These are phyloP conservation scores for Cyberlindnera xylosilytica DNA, from an alignment of 805 yeast genomes.

Conservation along the genomic window DNA sequence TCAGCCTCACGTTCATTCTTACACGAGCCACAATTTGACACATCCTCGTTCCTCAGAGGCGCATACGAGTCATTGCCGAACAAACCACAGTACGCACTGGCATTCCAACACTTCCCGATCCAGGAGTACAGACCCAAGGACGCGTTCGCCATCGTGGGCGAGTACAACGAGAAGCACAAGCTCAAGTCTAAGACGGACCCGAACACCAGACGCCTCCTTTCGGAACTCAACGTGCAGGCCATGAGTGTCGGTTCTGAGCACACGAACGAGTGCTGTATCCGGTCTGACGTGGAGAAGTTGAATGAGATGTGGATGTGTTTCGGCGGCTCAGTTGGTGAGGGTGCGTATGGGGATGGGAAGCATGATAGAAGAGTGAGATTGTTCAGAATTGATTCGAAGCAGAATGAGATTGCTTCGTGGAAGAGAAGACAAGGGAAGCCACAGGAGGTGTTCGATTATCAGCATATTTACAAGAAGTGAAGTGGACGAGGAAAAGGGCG, in stretches of 20 bases:
- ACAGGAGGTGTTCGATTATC: conserved; percentile 40
- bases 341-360: conserved; percentile 56
- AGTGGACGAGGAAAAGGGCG: too few relatives aligned
- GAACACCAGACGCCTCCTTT: conserved; percentile 42
- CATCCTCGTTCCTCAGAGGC: conserved; percentile 32
- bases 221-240: conserved; percentile 45
- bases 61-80: conserved; percentile 22
- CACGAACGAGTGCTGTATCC: conserved; percentile 61
- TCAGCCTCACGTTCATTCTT: conserved; percentile 31
- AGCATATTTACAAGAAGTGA: conserved; percentile 27
- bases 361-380: conserved; percentile 48
- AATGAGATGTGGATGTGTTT: conserved; percentile 57
- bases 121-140: conserved; percentile 49
- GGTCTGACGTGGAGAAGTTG: conserved; percentile 23
- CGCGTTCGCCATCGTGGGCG: conserved; percentile 37
- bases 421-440: conserved; percentile 51
- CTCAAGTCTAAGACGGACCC: conserved; percentile 33
- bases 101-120: conserved; percentile 65
- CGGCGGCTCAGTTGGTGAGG: conserved; percentile 66
- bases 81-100: conserved; percentile 42
- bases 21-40: conserved; percentile 15
- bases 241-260: conserved; percentile 70
- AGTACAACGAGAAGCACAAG: conserved; percentile 36
- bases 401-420: conserved; percentile 52
- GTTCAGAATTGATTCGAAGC: conserved; percentile 44